Evolutionary conservation across 352 stramenopile genomes (phyloP), one percentile per base, ranked within the genome.

Genomic region (Pythium sukuiense): DNA sequence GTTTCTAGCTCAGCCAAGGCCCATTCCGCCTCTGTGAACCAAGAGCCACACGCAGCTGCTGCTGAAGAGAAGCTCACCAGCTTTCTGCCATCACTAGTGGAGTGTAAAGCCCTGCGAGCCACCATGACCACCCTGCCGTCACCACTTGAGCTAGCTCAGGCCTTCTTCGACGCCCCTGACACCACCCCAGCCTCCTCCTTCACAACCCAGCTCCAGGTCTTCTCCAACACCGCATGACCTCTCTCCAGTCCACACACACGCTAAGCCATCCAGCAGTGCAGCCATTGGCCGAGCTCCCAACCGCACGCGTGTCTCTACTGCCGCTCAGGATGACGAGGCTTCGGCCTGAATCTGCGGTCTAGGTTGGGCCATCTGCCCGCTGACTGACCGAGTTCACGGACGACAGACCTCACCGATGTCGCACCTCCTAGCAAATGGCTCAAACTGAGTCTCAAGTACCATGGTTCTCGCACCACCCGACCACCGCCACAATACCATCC

Each of bases 141-240:
- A 26, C 61, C 61, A 9, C 39, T 68, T 20, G 39, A 68, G 29
- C 53, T 68, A 30, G 53, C 61, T 8, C 26, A 12, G 12, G 45
- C 6, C 20, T 61, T 60, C 39, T 61, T 68, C 39, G 30, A 62
- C 26, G 9, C 32, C 7, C 39, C 20, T 37, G 35, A 30, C 14
- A 18, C 8, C 32, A 54, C 35, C 37, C 26, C 59, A 30, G 59
- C 45, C n/a, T 30, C 24, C 5, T 63, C 63, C 24, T 59, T 69
- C 27, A 16, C n/a, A n/a, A 58, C 55, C 14, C 55, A 69, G 48
- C 63, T 58, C 18, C 43, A 63, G 27, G 7, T 63, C 48, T 69
- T 69, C 63, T 54, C 63, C 3, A 29, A 6, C 11, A 8, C 55
- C 20, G 16, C 29, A 37, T 63, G 55, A 63, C 27, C 37, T 16